A percentile compares a stretch with the other conserved stretches of the same genome.
These are phyloP conservation scores for Chaetomium fimeti DNA, from an alignment of 495 filamentous ascomycete genomes.

Conservation along the genomic window DNA sequence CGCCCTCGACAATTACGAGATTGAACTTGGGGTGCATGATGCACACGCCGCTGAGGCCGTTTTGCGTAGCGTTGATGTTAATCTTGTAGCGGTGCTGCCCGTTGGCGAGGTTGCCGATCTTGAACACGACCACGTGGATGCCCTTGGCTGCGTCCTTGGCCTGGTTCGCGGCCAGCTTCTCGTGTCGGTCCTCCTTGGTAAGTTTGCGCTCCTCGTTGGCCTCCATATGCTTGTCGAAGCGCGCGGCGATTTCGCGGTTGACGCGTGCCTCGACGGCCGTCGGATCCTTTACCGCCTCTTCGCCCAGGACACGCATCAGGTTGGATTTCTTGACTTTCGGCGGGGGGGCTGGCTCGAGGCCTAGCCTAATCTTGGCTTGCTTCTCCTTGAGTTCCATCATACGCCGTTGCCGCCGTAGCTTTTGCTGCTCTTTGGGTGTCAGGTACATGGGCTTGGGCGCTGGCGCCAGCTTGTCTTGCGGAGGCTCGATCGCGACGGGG, in stretches of 20 bases:
- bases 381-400: slow-evolving; percentile 92
- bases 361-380: slow-evolving; percentile 91
- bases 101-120: slow-evolving; percentile 81
- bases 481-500: slow-evolving; percentile 85
- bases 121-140: slow-evolving; percentile 79
- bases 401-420: slow-evolving; percentile 83
- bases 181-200: slow-evolving; percentile 82
- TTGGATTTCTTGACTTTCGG: slow-evolving; percentile 96
- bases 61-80: slow-evolving; percentile 84
- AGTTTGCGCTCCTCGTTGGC: slow-evolving; percentile 86
- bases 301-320: slow-evolving; percentile 94
- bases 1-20: slow-evolving; percentile 89
- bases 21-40: slow-evolving; percentile 85
- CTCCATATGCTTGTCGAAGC: slow-evolving; percentile 68
- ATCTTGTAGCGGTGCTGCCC: slow-evolving; percentile 93
- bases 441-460: slow-evolving; percentile 87
- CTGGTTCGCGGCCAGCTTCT: slow-evolving; percentile 81
- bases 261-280: slow-evolving; percentile 96
- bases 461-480: slow-evolving; percentile 79
- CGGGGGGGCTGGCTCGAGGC: slow-evolving; percentile 81
- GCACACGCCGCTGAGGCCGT: slow-evolving; percentile 79
- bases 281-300: slow-evolving; percentile 95
- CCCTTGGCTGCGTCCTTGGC: slow-evolving; percentile 85
- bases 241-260: slow-evolving; percentile 83
- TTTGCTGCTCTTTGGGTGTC: slow-evolving; percentile 85